Conservation (phyloP, 1,139 yeast species). For the Debaryomycetaceae sp. region DNA sequence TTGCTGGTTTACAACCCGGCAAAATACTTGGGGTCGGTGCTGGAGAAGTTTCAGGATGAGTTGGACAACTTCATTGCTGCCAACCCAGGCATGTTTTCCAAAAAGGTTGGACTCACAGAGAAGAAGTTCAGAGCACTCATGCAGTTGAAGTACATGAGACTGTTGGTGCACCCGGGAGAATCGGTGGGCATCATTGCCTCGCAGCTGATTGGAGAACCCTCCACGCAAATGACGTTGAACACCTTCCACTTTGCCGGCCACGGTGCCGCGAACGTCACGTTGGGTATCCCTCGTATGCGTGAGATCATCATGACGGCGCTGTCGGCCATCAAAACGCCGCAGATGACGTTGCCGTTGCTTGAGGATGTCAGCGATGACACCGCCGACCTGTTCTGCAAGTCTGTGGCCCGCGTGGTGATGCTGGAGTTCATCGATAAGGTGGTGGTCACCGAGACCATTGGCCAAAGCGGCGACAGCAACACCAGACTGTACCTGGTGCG, state of each 20-base stretch:
- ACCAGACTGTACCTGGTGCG: constrained; percentile 73
- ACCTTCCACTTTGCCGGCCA: constrained; percentile 99
- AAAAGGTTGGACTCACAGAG: constrained; percentile 59
- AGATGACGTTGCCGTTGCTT: constrained; percentile 88
- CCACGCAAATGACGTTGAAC: constrained; percentile 98
- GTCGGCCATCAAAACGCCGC: constrained; percentile 92
- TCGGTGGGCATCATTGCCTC: constrained; percentile 98
- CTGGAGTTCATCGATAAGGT: constrained; percentile 88
- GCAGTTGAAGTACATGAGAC: constrained; percentile 98
- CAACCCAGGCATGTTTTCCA: constrained; percentile 50
- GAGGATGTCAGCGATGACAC: constrained; percentile 75
- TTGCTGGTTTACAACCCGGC: constrained; percentile 83
- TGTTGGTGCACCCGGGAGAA: constrained; percentile 93
- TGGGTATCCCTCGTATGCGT: constrained; percentile 99
- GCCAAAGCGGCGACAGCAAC: constrained; percentile 46
- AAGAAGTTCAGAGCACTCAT: constrained; percentile 92
- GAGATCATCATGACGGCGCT: constrained; percentile 99
- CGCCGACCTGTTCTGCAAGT: constrained; percentile 92
- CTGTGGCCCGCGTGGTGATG: constrained; percentile 77
- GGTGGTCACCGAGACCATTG: constrained; percentile 83
- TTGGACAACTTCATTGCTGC: constrained; percentile 64
- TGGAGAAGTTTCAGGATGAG: constrained; percentile 81
- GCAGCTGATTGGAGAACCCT: constrained; percentile 98
- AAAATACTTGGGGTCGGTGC: constrained; percentile 86
- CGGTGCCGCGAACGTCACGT: constrained; percentile 99